Evolutionary conservation across 768 basidiomycete species (phyloP).

Genomic region (Tricholoma terreum): DNA sequence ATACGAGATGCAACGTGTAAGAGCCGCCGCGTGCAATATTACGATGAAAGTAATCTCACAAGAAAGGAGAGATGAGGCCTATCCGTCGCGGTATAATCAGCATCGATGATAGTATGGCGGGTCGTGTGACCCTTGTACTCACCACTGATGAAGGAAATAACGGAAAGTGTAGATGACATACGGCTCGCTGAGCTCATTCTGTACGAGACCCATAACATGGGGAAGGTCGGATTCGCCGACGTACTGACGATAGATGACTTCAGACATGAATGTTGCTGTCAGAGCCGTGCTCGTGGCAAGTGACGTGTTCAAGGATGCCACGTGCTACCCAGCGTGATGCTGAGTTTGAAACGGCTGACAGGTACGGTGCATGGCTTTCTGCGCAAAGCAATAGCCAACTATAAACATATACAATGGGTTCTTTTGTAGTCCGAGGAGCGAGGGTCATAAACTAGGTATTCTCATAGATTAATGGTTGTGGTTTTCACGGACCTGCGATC

Average conservation of each 20-base stretch:
- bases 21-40: not conserved
- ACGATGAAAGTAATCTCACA: conserved; percentile 33
- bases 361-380: no score
- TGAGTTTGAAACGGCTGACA: no score
- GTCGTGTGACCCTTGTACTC: conserved; percentile 39
- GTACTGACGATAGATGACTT: conserved; percentile 70
- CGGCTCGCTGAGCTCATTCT: conserved; percentile 92
- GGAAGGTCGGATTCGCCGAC: conserved; percentile 74
- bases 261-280: conserved; percentile 22
- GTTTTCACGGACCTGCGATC: no score
- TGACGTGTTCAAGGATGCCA: not conserved
- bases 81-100: conserved; percentile 14
- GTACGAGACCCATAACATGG: conserved; percentile 82
- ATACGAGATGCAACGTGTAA: not conserved
- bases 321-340: not conserved
- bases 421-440: no score
- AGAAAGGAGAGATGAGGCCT: conserved; percentile 92
- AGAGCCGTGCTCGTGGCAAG: no score
- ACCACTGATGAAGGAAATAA: conserved; percentile 97
- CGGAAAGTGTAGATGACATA: conserved; percentile 96
- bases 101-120: conserved; percentile 12
- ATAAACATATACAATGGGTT: no score
- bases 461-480: no score
- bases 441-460: no score
- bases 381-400: no score